These are phyloP conservation scores for Debaryomycetaceae sp. DNA, from an alignment of 1,139 yeast species.

Conservation along the genomic window DNA sequence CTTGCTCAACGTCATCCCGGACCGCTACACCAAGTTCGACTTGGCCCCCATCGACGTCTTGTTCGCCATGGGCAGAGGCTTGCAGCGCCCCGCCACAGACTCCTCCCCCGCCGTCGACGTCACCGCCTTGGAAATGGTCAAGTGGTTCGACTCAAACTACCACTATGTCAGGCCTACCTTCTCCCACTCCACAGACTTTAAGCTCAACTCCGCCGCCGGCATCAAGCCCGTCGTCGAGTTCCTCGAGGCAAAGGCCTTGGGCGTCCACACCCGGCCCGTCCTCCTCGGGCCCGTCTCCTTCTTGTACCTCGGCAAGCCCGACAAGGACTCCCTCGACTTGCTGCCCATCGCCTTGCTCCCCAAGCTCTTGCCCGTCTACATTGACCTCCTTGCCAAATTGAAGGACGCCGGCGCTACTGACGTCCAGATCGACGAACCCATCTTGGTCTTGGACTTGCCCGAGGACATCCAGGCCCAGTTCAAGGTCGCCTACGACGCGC, in stretches of 20 bases:
- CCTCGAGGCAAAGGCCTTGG: slow-evolving; percentile 95
- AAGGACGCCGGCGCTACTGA: slow-evolving; percentile 90
- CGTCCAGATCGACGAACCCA: slow-evolving; percentile 97
- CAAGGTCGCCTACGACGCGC: slow-evolving; percentile 73
- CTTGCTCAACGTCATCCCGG: slow-evolving; percentile 92
- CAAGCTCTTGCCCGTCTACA: slow-evolving; percentile 87
- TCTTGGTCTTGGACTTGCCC: slow-evolving; percentile 88
- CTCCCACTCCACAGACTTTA: slow-evolving; percentile 90
- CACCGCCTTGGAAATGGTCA: slow-evolving; percentile 98
- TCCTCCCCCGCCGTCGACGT: slow-evolving; percentile 87
- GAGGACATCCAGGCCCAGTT: slow-evolving; percentile 72
- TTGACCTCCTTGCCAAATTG: slow-evolving; percentile 76
- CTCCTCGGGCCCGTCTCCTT: slow-evolving; percentile 92
- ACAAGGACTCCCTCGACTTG: slow-evolving; percentile 91
- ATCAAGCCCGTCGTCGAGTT: slow-evolving; percentile 94
- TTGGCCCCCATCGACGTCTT: slow-evolving; percentile 84
- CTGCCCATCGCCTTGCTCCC: slow-evolving; percentile 84
- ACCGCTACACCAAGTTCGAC: slow-evolving; percentile 87
- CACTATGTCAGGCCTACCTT: slow-evolving; percentile 99
- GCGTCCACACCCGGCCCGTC: slow-evolving; percentile 96
- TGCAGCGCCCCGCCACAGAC: slow-evolving; percentile 93
- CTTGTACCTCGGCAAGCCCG: slow-evolving; percentile 94
- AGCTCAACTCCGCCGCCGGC: slow-evolving; percentile 65
- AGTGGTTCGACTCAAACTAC: slow-evolving; percentile 99
- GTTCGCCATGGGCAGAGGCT: slow-evolving; percentile 99